Evolutionary conservation across 257 asterid species (phyloP), one percentile per base, ranked within the genome.

Genomic region (Nemophila menziesii): DNA sequence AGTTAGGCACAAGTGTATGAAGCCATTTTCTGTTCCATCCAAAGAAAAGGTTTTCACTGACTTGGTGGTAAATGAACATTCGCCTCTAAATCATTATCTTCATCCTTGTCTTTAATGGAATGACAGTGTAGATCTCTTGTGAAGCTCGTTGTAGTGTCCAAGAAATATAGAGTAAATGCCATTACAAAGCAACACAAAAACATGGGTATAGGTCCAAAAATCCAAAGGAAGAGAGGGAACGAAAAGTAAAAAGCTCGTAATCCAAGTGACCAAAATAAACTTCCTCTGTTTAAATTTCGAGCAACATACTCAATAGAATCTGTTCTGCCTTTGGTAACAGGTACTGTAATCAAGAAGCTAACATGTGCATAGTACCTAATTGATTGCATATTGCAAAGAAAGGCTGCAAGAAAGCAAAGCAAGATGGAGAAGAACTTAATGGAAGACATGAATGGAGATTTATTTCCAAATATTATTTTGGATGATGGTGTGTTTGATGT

Each of bases 201-300:
- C 93, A 85, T 73, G 0, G 93, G 79, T 36, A 81, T 70, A 1
- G 92, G 79, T 33, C 95, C 93, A 27, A 85, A 85, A 11, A 81
- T 65, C 92, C 92, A 85, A 21, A 78, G 63, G 48, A 85, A 78
- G 16, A 81, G 80, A 41, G 96, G 92, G 45, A 85, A 85, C 3
- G 96, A 81, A 33, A 85, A 61, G 67, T 85, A 85, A 68, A 75
- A 85, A 4, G 92, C 86, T 8, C 93, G 51, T 0, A 81, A 66
- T 10, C 92, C 92, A 41, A 85, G 71, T 1, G 96, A 75, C 96
- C 96, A 85, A 51, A 85, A 81, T 64, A 62, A 57, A 60, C 92
- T 66, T 20, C 87, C 93, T 44, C 82, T 59, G 64, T 78, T 81
- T 65, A 85, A 42, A 64, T 73, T 75, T 16, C 56, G 66, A 0